Evolutionary conservation across 176 grass and related monocot genomes (phyloP).

Genomic region (Aegilops tauschii): DNA sequence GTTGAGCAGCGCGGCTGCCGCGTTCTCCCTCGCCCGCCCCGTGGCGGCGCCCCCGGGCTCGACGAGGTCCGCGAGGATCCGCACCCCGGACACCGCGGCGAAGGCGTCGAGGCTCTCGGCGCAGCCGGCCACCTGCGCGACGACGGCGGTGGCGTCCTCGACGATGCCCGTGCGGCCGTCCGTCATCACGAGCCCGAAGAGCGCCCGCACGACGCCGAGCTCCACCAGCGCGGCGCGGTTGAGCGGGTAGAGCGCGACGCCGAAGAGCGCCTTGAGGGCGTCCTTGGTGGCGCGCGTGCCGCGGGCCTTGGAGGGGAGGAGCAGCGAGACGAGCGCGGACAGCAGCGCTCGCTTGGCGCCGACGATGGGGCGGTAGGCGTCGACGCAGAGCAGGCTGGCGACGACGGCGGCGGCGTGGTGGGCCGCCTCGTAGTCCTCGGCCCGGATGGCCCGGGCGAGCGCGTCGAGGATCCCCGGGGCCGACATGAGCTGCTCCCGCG

Average conservation of each 20-base stretch:
- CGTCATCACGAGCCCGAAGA: constrained; percentile 69
- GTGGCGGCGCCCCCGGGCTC: constrained; percentile 36
- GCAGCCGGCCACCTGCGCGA: constrained; percentile 91
- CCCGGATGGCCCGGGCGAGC: constrained; percentile 53
- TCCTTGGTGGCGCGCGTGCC: constrained; percentile 77
- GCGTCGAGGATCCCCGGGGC: constrained; percentile 65
- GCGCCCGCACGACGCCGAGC: constrained; percentile 49
- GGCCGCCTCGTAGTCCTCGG: constrained; percentile 23
- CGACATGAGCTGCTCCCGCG: constrained; percentile 66
- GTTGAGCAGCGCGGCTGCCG: constrained; percentile 72
- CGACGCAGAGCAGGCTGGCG: constrained; percentile 76
- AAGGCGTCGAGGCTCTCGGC: constrained; percentile 73
- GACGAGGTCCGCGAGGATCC: constrained; percentile 70
- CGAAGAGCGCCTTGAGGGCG: constrained; percentile 88
- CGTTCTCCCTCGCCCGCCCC: constrained; percentile 66
- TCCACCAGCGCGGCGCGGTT: constrained; percentile 55
- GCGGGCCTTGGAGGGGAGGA: constrained; percentile 27
- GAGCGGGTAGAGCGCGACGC: constrained; percentile 59
- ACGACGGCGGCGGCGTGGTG: constrained; percentile 82
- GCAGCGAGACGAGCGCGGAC: constrained; percentile 55
- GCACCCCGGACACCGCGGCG: constrained; percentile 52
- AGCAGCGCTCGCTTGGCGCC: constrained; percentile 53
- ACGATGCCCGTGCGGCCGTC: constrained; percentile 61
- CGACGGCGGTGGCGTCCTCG: constrained; percentile 84
- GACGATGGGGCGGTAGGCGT: constrained; percentile 57